Conservation (phyloP, 2,329 filamentous ascomycete genomes). For the Colletotrichum magnum region DNA sequence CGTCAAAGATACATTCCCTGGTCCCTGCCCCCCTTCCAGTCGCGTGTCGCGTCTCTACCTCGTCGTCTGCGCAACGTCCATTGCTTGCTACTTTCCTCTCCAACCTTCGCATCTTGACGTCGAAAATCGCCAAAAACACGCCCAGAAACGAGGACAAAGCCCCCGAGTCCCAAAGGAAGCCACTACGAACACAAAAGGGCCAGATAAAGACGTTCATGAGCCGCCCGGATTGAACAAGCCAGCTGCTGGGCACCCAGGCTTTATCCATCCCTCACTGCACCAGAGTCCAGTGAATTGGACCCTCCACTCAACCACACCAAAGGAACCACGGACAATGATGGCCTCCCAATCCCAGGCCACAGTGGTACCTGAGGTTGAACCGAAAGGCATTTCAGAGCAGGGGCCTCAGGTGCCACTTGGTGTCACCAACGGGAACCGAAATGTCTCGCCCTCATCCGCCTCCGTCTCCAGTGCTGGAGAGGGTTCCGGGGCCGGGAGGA, state of each 20-base stretch:
- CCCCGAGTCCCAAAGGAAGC: not conserved
- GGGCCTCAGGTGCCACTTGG: not conserved
- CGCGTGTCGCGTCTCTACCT: conserved; percentile 26
- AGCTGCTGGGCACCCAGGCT: no score
- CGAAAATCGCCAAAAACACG: not conserved
- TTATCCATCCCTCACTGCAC: no score
- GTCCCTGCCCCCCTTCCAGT: conserved; percentile 20
- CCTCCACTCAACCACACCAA: not conserved
- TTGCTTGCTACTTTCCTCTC: not conserved
- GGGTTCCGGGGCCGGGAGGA: conserved; percentile 7
- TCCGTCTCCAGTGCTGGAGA: conserved; percentile 27
- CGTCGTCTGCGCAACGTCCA: not conserved
- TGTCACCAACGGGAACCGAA: not conserved
- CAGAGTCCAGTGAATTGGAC: no score
- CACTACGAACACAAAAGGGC: not conserved
- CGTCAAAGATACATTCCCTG: not conserved
- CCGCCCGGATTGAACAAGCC: no score
- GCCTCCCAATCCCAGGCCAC: conserved; percentile 12
- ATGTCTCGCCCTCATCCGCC: conserved; percentile 13
- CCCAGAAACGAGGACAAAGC: not conserved
- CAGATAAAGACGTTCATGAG: no score
- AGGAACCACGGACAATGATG: conserved; percentile 6
- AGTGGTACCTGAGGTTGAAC: not conserved
- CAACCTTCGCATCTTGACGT: not conserved
- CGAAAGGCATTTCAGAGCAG: not conserved